Conservation (phyloP, 257 asterid species). For the Avicennia marina region DNA sequence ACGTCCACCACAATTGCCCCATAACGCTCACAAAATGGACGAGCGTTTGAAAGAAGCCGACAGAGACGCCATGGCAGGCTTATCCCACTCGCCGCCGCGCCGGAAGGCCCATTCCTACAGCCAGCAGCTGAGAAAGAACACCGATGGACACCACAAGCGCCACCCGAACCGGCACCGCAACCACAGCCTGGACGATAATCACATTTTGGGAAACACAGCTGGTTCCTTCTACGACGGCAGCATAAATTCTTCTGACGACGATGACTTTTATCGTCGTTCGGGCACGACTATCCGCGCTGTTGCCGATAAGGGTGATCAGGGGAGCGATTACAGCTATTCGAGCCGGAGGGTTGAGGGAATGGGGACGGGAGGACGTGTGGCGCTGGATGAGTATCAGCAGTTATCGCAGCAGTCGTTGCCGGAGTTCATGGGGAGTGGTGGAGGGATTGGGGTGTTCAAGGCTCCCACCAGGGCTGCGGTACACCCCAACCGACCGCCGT, state of each 20-base stretch:
- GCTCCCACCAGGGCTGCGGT: constrained; percentile 65
- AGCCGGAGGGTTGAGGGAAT: constrained; percentile 6
- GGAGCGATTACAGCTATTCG: constrained; percentile 21
- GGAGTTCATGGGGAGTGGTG: constrained; percentile 57
- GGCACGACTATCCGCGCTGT: constrained; percentile 14
- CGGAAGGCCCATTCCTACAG: constrained; percentile 44
- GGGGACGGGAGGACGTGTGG: constrained; percentile 18
- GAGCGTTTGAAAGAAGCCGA: constrained; percentile 32
- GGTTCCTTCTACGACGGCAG: constrained; percentile 16
- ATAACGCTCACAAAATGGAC: too few relatives aligned
- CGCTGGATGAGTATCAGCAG: constrained; percentile 22
- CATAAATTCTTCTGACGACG: constrained; percentile 44
- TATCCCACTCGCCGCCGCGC: constrained; percentile 42
- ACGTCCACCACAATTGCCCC: too few relatives aligned
- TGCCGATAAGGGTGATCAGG: constrained; percentile 26
- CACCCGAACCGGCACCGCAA: constrained; percentile 50
- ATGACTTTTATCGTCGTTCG: constrained; percentile 49
- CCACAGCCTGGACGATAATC: constrained; percentile 67
- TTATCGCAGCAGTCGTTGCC: constrained; percentile 44
- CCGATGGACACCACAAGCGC: constrained; percentile 48
- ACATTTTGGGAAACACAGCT: constrained; percentile 18
- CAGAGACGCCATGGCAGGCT: constrained; percentile 28
- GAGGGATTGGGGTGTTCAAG: constrained; percentile 51
- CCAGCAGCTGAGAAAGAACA: constrained; percentile 56
- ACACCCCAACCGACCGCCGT: constrained; percentile 57